Percentiles rank a stretch among this genome's conserved stretches.
Evolutionary conservation across 495 filamentous ascomycete species (phyloP).

Genomic region (Aspergillus kassunensis): DNA sequence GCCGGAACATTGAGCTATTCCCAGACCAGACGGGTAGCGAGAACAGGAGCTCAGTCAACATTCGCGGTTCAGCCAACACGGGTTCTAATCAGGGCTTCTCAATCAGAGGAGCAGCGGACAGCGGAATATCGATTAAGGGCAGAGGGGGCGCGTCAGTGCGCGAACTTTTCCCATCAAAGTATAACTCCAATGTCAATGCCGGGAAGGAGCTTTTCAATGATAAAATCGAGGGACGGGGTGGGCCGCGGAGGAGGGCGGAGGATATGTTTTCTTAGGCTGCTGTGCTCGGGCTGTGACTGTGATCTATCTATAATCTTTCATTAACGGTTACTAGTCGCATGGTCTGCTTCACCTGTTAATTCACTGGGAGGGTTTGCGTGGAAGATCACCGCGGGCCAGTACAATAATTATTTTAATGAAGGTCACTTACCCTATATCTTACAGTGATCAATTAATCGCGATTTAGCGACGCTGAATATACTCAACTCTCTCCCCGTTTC

Average conservation of each 20-base stretch:
- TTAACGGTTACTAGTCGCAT: no score
- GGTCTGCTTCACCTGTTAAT: no score
- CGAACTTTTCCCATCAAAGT: constrained; percentile 69
- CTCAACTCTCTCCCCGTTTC: no score
- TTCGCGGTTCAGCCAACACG: constrained; percentile 61
- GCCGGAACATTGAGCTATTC: constrained; percentile 39
- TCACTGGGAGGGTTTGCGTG: no score
- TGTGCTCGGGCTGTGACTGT: no score
- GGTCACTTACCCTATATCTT: no score
- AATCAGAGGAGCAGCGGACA: constrained; percentile 57
- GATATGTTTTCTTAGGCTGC: constrained; percentile 49
- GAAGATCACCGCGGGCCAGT: no score
- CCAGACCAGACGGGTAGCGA: constrained; percentile 27
- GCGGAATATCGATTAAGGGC: constrained; percentile 46
- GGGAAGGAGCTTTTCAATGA: constrained; percentile 69
- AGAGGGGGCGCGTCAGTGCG: constrained; percentile 48
- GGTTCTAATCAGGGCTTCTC: constrained; percentile 53
- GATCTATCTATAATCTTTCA: no score
- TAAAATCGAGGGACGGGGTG: constrained; percentile 47
- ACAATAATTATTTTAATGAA: no score
- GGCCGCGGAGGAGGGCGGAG: constrained; percentile 44
- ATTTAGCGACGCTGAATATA: no score
- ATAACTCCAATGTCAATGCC: constrained; percentile 57
- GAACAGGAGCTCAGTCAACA: constrained; percentile 50
- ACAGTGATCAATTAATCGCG: no score